Evolutionary conservation across 2,329 filamentous ascomycete genomes (phyloP).

Genomic region (Colletotrichum trifolii): DNA sequence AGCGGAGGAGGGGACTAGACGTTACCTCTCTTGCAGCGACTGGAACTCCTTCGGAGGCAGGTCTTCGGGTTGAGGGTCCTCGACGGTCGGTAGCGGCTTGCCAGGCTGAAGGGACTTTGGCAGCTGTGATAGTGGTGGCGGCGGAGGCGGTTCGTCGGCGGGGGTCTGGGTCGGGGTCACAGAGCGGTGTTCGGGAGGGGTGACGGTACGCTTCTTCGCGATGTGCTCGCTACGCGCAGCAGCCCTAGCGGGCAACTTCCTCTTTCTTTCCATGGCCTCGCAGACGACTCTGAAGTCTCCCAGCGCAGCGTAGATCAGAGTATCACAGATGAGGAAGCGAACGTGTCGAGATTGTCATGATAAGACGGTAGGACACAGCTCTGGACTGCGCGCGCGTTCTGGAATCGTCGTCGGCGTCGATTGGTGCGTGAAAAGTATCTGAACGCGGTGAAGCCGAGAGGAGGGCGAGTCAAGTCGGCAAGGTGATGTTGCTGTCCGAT

Average conservation of each 20-base stretch:
- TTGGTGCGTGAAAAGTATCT: background rate
- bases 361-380: slow-evolving; percentile 28
- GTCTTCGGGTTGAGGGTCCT: slow-evolving; percentile 72
- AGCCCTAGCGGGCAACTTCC: slow-evolving; percentile 72
- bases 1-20: slow-evolving; percentile 26
- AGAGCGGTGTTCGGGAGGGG: slow-evolving; percentile 63
- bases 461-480: background rate
- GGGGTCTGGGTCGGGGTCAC: slow-evolving; percentile 57
- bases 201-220: slow-evolving; percentile 69
- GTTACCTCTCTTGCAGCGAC: slow-evolving; percentile 76
- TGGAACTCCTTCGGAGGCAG: slow-evolving; percentile 76
- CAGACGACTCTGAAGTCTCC: slow-evolving; percentile 18
- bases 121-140: slow-evolving; percentile 50
- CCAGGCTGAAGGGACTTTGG: slow-evolving; percentile 73
- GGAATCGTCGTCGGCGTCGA: background rate
- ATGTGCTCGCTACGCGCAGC: slow-evolving; percentile 69
- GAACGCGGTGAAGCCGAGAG: background rate
- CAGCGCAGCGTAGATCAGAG: slow-evolving; percentile 25
- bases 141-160: slow-evolving; percentile 49
- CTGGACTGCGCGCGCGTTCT: slow-evolving; percentile 26
- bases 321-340: slow-evolving; percentile 29
- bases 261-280: slow-evolving; percentile 69
- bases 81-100: slow-evolving; percentile 77
- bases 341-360: slow-evolving; percentile 33
- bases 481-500: background rate